phyloP scores from a whole-genome alignment of 345 rosid species.

The Microthlaspi erraticum region DNA sequence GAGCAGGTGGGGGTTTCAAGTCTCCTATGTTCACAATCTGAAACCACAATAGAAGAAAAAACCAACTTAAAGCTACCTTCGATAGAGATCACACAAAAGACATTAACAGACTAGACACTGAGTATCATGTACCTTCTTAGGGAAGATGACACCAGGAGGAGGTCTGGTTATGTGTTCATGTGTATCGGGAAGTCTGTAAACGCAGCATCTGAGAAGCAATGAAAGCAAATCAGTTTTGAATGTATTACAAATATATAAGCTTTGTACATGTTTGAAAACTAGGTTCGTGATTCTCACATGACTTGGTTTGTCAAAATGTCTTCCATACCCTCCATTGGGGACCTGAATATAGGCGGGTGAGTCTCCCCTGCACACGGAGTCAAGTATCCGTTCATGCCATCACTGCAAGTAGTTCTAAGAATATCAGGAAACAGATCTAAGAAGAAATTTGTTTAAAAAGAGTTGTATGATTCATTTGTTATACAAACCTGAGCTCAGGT shows the following conservation, averaged over 20 bases:
- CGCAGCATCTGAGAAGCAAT: constrained; percentile 67
- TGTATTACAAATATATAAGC: constrained; percentile 2
- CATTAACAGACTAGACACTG: not conserved
- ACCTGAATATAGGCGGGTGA: constrained; percentile 87
- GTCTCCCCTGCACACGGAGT: constrained; percentile 87
- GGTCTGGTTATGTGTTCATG: constrained; percentile 81
- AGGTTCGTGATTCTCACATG: constrained; percentile 61
- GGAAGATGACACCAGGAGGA: constrained; percentile 81
- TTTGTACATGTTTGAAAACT: constrained; percentile 1
- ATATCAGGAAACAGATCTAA: constrained; percentile 46
- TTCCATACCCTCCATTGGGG: constrained; percentile 84
- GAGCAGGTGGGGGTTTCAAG: constrained; percentile 69
- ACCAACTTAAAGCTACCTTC: constrained; percentile 11
- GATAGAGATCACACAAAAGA: constrained; percentile 10
- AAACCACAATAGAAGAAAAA: constrained; percentile 14
- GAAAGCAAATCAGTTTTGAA: constrained; percentile 7
- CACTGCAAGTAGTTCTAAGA: constrained; percentile 75
- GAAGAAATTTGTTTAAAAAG: too few species aligned
- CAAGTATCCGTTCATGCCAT: constrained; percentile 95
- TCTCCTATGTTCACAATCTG: constrained; percentile 73
- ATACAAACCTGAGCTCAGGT: constrained; percentile 81
- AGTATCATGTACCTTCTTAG: constrained; percentile 65
- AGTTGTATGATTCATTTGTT: not conserved
- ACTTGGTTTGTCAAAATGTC: constrained; percentile 92
- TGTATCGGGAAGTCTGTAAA: constrained; percentile 79